These are phyloP conservation scores for Aspergillus oerlinghausenensis DNA, from an alignment of 2,329 filamentous ascomycete genomes.

Conservation along the genomic window DNA sequence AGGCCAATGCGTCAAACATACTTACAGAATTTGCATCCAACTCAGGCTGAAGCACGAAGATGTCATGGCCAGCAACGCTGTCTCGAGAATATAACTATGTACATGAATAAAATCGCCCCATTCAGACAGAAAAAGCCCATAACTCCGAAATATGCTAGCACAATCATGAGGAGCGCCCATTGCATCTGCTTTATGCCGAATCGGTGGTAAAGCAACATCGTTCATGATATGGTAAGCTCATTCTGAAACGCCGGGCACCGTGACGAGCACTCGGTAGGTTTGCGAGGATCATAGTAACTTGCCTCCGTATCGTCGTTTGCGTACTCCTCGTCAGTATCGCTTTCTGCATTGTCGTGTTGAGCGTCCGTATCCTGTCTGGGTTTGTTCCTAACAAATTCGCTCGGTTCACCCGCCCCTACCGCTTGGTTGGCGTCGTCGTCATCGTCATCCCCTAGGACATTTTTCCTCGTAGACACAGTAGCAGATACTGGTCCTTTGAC, in stretches of 20 bases:
- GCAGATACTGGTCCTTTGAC: slow-evolving; percentile 37
- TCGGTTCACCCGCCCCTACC: slow-evolving; percentile 14
- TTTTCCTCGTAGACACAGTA: slow-evolving; percentile 33
- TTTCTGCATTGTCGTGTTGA: slow-evolving; percentile 53
- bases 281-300: slow-evolving; percentile 50
- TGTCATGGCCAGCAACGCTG: neutral
- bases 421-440: slow-evolving; percentile 37
- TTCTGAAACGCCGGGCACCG: slow-evolving; percentile 29
- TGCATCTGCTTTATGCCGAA: neutral
- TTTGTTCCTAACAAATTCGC: slow-evolving; percentile 2
- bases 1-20: neutral
- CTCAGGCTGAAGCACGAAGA: neutral
- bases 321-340: slow-evolving; percentile 68
- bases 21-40: neutral
- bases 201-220: neutral
- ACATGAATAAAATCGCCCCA: neutral
- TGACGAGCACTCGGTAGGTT: slow-evolving; percentile 47
- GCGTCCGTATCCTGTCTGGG: slow-evolving; percentile 1
- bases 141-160: neutral
- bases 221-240: slow-evolving; percentile 8
- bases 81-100: neutral
- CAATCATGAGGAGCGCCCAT: neutral
- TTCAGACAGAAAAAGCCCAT: neutral
- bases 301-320: slow-evolving; percentile 30
- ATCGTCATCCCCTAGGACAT: slow-evolving; percentile 41